Percentiles rank a stretch among this genome's conserved stretches.
Conservation (phyloP, 2,329 filamentous ascomycete genomes). For the Nigrospora osmanthi region DNA sequence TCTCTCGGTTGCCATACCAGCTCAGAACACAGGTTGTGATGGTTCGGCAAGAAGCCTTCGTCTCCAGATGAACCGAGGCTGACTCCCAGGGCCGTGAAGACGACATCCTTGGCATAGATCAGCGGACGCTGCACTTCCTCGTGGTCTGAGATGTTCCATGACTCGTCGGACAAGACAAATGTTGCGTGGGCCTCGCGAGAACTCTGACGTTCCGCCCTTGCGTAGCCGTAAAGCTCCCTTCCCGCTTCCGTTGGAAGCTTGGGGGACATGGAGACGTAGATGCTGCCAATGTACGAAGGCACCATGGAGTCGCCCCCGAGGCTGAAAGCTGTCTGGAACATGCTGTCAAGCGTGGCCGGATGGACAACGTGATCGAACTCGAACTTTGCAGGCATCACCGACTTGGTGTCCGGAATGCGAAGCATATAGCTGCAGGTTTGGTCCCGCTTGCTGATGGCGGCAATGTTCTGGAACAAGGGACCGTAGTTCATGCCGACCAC, state of each 20-base stretch:
- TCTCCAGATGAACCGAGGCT: constrained; percentile 10
- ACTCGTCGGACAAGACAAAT: constrained; percentile 32
- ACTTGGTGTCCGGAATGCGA: constrained; percentile 38
- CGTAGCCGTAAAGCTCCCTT: constrained; percentile 30
- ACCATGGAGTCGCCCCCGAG: constrained; percentile 39
- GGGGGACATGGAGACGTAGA: constrained; percentile 34
- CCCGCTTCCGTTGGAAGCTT: constrained; percentile 21
- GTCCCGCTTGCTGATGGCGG: constrained; percentile 21
- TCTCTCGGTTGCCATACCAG: constrained; percentile 32
- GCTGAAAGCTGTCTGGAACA: constrained; percentile 45
- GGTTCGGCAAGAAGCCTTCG: constrained; percentile 35
- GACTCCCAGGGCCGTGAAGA: constrained; percentile 28
- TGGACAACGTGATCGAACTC: constrained; percentile 50
- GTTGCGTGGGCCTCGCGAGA: constrained; percentile 31
- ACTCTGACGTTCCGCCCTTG: constrained; percentile 26
- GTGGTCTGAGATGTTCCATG: constrained; percentile 8
- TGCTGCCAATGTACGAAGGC: constrained; percentile 34
- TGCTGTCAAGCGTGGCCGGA: constrained; percentile 46
- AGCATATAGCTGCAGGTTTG: constrained; percentile 28
- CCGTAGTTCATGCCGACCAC: constrained; percentile 45
- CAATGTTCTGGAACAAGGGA: constrained; percentile 39
- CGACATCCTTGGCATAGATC: constrained; percentile 36
- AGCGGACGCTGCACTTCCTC: constrained; percentile 14
- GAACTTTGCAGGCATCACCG: constrained; percentile 43
- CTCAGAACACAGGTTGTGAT: constrained; percentile 40